Conservation (phyloP, 2,329 filamentous ascomycete genomes). For the Stemphylium vesicarium region DNA sequence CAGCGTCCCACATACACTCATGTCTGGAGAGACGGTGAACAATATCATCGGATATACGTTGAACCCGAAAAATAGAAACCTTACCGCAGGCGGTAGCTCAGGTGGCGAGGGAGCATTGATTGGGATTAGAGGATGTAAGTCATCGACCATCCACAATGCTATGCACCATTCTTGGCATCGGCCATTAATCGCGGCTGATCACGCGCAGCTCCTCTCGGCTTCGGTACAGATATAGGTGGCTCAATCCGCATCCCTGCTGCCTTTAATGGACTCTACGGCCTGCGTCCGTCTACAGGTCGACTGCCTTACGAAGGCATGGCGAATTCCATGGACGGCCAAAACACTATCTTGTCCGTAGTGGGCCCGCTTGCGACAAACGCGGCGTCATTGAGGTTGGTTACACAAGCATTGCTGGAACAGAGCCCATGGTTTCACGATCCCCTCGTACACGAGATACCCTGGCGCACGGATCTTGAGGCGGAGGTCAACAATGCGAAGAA, state of each 20-base stretch:
- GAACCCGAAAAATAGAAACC: slow-evolving; percentile 63
- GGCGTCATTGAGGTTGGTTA: slow-evolving; percentile 61
- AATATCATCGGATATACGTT: slow-evolving; percentile 65
- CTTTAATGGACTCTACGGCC: slow-evolving; percentile 64
- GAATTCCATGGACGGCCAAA: slow-evolving; percentile 70
- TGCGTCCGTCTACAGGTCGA: slow-evolving; percentile 59
- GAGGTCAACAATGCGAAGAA: slow-evolving; percentile 26
- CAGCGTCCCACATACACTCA: slow-evolving; percentile 63
- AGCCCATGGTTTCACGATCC: slow-evolving; percentile 73
- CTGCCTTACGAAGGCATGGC: slow-evolving; percentile 57
- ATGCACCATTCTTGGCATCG: neutral
- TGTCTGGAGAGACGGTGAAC: slow-evolving; percentile 66
- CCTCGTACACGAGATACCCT: slow-evolving; percentile 69
- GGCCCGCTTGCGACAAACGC: slow-evolving; percentile 67
- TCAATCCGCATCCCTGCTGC: slow-evolving; percentile 64
- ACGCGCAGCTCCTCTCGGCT: slow-evolving; percentile 54
- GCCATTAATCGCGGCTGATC: slow-evolving; percentile 2
- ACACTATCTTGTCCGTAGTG: slow-evolving; percentile 66
- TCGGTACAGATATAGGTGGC: slow-evolving; percentile 65
- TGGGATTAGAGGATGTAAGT: slow-evolving; percentile 57
- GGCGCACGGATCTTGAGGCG: slow-evolving; percentile 57
- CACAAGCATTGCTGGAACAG: slow-evolving; percentile 62
- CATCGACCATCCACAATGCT: neutral
- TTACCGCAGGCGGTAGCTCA: slow-evolving; percentile 63
- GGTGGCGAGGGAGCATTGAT: slow-evolving; percentile 68